Base-by-base conservation (phyloP, 805 yeast species). In the Kurtzmaniella fragi region DNA sequence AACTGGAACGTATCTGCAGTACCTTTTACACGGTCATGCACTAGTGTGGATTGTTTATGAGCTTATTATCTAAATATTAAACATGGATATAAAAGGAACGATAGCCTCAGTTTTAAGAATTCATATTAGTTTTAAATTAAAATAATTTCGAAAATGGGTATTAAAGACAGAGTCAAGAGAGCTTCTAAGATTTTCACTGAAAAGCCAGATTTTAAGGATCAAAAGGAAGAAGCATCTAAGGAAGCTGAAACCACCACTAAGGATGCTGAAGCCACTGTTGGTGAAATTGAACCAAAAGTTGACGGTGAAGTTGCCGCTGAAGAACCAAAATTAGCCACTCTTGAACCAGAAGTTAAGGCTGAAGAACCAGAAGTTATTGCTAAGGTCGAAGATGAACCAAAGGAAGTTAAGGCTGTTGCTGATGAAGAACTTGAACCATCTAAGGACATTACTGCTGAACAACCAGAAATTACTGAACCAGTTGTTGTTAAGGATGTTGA, bases 91-190 rank as follows among this genome's bases (percentile, higher is more conserved):
- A 20, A 20, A 20, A 20, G 25, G 25, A 20, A 20, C 7, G 5
- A 20, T 5, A 20, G 25, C 8, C 25, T 20, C 25, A 20, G 25
- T 20, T 20, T 5, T 5, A 5, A 5, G 7, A 20, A 20, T 20
- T 20, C 25, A 20, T 8, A 20, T 20, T 20, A 20, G 25, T 5
- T 20, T 20, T 20, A 20, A 5, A 5, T 20, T 20, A 20, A 20
- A 5, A 20, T 5, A 20, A 20, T 20, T 20, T 3, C 29, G 13
- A 11, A 23, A 42, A 63, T 63, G 69, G 64, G 65, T 46, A 57
- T 63, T 41, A 61, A 61, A 47, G 65, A 62, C 43, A 63, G 47
- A 51, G 61, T 62, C 39, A 62, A 57, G 54, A 62, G 70, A 58
- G 63, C 62, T 17, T 62, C 68, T 28, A 61, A 54, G 52, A 56